Conservation (phyloP, 75 land plant species). For the Picea glauca region DNA sequence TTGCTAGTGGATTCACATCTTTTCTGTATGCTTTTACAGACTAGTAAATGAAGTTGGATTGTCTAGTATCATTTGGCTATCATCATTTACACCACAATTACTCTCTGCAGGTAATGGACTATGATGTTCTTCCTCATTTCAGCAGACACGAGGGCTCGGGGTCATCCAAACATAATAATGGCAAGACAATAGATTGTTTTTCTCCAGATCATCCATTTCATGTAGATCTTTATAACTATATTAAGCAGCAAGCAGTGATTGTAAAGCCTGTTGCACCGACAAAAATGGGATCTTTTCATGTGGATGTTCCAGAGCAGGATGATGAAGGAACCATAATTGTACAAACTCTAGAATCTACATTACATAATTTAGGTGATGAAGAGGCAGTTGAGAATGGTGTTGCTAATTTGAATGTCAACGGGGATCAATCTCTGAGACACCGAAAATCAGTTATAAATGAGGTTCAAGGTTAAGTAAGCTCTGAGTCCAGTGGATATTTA, state of each 20-base stretch:
- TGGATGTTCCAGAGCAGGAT: constrained; percentile 59
- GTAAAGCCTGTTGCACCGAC: constrained; percentile 14
- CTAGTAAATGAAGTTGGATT: neutral
- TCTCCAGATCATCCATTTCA: constrained; percentile 63
- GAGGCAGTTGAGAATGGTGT: constrained; percentile 10
- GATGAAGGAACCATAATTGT: constrained; percentile 35
- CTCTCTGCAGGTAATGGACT: constrained; percentile 68
- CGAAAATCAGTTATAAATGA: neutral
- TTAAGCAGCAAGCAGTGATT: constrained; percentile 35
- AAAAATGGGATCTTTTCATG: constrained; percentile 21
- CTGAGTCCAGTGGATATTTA: too few species aligned
- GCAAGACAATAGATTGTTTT: constrained; percentile 37
- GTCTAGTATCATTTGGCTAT: neutral
- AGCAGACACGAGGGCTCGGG: constrained; percentile 64
- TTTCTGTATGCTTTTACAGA: neutral
- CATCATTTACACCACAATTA: neutral
- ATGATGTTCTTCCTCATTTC: constrained; percentile 70
- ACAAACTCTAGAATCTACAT: constrained; percentile 44
- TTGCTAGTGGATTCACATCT: neutral
- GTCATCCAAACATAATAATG: constrained; percentile 32
- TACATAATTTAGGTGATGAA: constrained; percentile 45
- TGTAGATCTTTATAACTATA: constrained; percentile 56
- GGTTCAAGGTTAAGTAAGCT: neutral
- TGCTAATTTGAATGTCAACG: constrained; percentile 7
- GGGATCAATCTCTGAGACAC: neutral